Conservation (phyloP, 768 basidiomycete species). For the Lentinula aciculospora region DNA sequence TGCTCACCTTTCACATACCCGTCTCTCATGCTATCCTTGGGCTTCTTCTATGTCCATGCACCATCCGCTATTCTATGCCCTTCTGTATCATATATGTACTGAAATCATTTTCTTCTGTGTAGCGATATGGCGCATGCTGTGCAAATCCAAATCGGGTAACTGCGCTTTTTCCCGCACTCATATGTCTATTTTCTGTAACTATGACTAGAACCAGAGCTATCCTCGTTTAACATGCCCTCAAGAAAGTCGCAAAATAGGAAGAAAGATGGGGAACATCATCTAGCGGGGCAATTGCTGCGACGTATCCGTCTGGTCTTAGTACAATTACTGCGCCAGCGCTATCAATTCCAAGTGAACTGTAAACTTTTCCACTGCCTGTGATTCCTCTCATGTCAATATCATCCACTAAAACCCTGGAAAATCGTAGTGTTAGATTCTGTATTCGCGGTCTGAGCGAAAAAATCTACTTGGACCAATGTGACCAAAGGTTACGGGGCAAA, state of each 20-base stretch:
- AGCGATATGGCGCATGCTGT: too few relatives aligned
- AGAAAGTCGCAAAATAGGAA: constrained; percentile 44
- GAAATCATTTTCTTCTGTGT: too few relatives aligned
- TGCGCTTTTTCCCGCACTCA: too few relatives aligned
- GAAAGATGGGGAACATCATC: constrained; percentile 32
- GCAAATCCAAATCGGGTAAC: too few relatives aligned
- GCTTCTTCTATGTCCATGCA: background rate
- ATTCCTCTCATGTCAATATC: constrained; percentile 38
- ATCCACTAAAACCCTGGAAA: constrained; percentile 52
- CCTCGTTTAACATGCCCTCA: constrained; percentile 14
- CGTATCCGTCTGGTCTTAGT: constrained; percentile 63
- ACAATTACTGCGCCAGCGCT: constrained; percentile 43
- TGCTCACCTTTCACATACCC: background rate
- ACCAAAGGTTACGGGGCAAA: constrained; percentile 38
- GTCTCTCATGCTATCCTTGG: background rate
- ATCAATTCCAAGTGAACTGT: constrained; percentile 49
- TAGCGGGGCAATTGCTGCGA: constrained; percentile 51
- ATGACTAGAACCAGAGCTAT: too few relatives aligned
- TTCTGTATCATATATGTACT: background rate
- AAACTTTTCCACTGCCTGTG: constrained; percentile 47
- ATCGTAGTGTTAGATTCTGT: background rate
- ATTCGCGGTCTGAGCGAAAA: background rate
- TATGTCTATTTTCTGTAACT: too few relatives aligned
- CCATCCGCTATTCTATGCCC: background rate
- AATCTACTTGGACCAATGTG: constrained; percentile 58